A percentile compares a stretch with the other conserved stretches of the same genome.
Conservation (phyloP, 225 moss, liverwort and hornwort species). For the Straminergon stramineum region DNA sequence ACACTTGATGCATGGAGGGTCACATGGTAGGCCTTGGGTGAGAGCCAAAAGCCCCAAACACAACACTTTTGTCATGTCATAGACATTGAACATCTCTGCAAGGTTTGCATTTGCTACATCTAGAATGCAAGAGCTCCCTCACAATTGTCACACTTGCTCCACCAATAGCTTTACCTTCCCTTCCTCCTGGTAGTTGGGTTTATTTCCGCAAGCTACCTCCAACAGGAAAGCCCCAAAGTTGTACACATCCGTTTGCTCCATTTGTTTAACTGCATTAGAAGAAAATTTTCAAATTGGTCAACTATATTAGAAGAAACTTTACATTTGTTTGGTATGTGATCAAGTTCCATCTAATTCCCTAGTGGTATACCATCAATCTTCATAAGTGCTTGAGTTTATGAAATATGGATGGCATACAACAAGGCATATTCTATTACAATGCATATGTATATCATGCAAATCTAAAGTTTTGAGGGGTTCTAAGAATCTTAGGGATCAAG, state of each 20-base stretch:
- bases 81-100: not conserved
- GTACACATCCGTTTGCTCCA: not conserved
- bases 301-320: no score
- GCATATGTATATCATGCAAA: no score
- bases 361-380: not conserved
- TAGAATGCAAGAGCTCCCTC: not conserved
- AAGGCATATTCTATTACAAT: no score
- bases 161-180: not conserved
- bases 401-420: no score
- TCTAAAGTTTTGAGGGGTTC: no score
- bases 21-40: not conserved
- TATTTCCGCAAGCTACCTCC: not conserved
- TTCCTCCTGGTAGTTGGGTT: not conserved
- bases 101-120: not conserved
- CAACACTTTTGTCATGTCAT: not conserved
- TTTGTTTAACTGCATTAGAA: not conserved
- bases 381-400: not conserved
- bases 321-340: no score
- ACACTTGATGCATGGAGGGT: not conserved
- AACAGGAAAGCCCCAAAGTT: not conserved
- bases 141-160: not conserved
- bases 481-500: no score
- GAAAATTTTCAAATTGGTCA: not conserved
- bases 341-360: no score
- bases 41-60: not conserved